Percentiles rank a stretch among this genome's conserved stretches.
phyloP scores from a whole-genome alignment of 2,329 filamentous ascomycete genomes.

The Diaporthe humulicola region DNA sequence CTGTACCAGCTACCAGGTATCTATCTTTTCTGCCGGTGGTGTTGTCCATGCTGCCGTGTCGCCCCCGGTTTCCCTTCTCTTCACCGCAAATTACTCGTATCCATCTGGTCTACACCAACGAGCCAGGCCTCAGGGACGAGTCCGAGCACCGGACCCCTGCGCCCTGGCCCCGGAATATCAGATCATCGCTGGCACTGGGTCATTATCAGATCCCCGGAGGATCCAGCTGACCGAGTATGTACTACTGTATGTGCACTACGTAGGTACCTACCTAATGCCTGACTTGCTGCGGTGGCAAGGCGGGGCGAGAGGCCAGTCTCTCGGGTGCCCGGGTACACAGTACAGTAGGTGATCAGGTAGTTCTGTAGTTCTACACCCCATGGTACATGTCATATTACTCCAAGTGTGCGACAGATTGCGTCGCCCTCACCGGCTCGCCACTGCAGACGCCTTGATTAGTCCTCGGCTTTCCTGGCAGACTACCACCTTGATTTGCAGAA shows the following conservation, averaged over 20 bases:
- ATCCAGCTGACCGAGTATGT: not conserved
- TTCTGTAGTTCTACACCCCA: not conserved
- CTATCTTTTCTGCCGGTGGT: not conserved
- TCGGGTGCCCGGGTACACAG: not conserved
- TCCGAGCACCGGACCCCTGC: constrained; percentile 15
- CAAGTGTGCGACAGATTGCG: constrained; percentile 6
- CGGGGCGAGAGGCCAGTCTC: not conserved
- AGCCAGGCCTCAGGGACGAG: not conserved
- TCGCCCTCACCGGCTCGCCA: constrained; percentile 1
- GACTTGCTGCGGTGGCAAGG: not conserved
- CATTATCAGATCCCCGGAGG: constrained; percentile 31
- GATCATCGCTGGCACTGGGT: not conserved
- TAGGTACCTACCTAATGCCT: no score
- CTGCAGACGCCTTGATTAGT: not conserved
- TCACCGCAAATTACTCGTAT: constrained; percentile 19
- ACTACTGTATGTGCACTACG: no score
- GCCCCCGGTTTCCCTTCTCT: not conserved
- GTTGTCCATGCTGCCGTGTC: not conserved
- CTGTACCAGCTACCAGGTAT: not conserved
- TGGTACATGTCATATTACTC: not conserved
- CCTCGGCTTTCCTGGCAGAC: not conserved
- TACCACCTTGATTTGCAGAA: not conserved
- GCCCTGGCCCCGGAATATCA: not conserved
- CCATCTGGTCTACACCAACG: not conserved
- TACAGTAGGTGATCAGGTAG: no score